Base-by-base conservation (phyloP, 345 rosid genomes). In the Populus euphratica region DNA sequence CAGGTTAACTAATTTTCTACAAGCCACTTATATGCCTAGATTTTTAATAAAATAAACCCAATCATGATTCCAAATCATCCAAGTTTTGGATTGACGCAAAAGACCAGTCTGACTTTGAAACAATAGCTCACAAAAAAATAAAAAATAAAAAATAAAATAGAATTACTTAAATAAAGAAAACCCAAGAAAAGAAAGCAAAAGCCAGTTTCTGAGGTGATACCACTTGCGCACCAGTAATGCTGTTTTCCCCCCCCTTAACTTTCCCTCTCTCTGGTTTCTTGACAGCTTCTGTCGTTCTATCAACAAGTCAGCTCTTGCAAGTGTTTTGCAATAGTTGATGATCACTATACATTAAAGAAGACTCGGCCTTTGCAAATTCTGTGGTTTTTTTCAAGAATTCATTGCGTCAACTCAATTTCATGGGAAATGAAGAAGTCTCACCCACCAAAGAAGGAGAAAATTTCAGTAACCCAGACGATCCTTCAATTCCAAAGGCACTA, bases 401-500 rank as follows among this genome's bases (percentile, higher is more conserved):
- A 23, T 49, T 65, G 50, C 44, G 50, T 44, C 18, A 13, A 14
- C 44, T 77, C 39, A 67, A 59, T 72, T 47, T 72, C n/a, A 87
- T 87, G 89, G 88, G 66, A 36, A 76, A 77, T 75, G 82, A 81
- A 77, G 78, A 81, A 47, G 50, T 12, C 50, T 47, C 11, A 25
- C 64, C 76, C 38, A 62, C 39, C 59, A 77, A 72, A 61, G 84
- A 71, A 77, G 72, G 61, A 36, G 27, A 69, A 13, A 47, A 13
- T 78, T 50, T 35, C 62, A 64, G 67, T 64, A 52, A 70, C 76
- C 23, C 84, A 47, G 31, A 38, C 81, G 80, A 81, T 77, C 59
- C 77, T 85, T 68, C 78, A 17, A 68, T 77, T 77, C 82, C 70
- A 79, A 73, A 78, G 85, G 89, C 83, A 76, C 59, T 73, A 1